These are phyloP conservation scores for Lachnellula suecica DNA, from an alignment of 2,329 filamentous ascomycete species.

Conservation along the genomic window DNA sequence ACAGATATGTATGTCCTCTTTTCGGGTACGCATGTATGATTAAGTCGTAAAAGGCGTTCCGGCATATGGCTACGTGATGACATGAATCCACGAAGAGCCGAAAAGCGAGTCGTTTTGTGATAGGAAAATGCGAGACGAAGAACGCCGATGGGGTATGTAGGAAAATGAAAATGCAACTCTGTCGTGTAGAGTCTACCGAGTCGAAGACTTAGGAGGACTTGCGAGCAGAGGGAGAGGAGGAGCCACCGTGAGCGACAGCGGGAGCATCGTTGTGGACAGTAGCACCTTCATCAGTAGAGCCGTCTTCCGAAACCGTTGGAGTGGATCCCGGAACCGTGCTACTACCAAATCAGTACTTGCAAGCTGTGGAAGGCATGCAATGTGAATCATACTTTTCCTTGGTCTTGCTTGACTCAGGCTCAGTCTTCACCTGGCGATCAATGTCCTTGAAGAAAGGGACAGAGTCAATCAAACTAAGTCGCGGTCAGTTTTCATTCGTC, in stretches of 20 bases:
- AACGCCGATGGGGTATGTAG: constrained; percentile 1
- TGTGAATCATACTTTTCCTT: constrained; percentile 27
- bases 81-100: constrained; percentile 14
- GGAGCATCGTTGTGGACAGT: constrained; percentile 33
- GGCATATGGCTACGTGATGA: constrained; percentile 16
- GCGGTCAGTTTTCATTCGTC: constrained; percentile 3
- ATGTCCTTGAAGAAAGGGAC: constrained; percentile 32
- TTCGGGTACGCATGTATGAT: constrained; percentile 26
- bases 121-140: constrained; percentile 15
- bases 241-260: constrained; percentile 25
- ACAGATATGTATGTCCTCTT: constrained; percentile 28
- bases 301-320: constrained; percentile 33
- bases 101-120: constrained; percentile 10
- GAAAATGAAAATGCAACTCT: no score
- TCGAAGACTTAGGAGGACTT: constrained; percentile 24
- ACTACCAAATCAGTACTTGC: constrained; percentile 9
- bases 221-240: constrained; percentile 30
- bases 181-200: not conserved
- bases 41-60: constrained; percentile 24
- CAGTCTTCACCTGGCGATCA: constrained; percentile 28
- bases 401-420: constrained; percentile 25
- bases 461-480: constrained; percentile 22
- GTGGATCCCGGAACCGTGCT: constrained; percentile 20
- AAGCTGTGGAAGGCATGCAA: not conserved
- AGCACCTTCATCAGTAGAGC: constrained; percentile 31